Evolutionary conservation across 1,284 basidiomycete species (phyloP).

Genomic region (Fistulina hepatica): DNA sequence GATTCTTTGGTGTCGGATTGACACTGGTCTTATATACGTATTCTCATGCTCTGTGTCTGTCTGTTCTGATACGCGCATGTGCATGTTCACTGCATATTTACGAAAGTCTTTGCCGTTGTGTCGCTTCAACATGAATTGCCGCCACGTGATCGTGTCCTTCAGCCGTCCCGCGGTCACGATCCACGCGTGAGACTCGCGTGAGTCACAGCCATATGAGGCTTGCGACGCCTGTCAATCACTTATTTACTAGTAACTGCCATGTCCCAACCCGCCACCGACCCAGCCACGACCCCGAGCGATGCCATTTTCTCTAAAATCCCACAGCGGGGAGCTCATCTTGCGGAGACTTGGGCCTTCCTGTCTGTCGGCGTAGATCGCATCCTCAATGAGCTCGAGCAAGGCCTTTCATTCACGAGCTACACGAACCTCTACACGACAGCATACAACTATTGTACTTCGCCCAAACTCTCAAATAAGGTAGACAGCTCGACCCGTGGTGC

Average conservation of each 20-base stretch:
- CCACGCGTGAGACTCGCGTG: too few relatives aligned
- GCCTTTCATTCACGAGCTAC: conserved; percentile 88
- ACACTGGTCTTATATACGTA: too few relatives aligned
- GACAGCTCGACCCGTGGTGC: conserved; percentile 59
- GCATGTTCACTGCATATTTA: too few relatives aligned
- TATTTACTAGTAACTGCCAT: conserved; percentile 18
- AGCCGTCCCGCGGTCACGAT: too few relatives aligned
- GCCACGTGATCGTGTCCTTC: too few relatives aligned
- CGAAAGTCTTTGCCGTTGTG: too few relatives aligned
- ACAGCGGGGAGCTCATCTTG: conserved; percentile 55
- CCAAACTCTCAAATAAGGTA: conserved; percentile 63
- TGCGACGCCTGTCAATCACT: neutral
- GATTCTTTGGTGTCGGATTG: too few relatives aligned
- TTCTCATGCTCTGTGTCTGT: too few relatives aligned
- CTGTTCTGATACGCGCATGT: too few relatives aligned
- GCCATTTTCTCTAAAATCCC: conserved; percentile 41
- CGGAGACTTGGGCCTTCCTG: conserved; percentile 85
- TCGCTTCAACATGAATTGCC: too few relatives aligned
- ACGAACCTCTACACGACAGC: conserved; percentile 89
- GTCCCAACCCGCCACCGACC: conserved; percentile 9
- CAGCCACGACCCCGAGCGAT: conserved; percentile 16
- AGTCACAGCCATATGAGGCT: too few relatives aligned
- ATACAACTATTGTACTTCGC: conserved; percentile 94
- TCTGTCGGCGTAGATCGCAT: conserved; percentile 87
- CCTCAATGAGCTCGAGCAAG: conserved; percentile 81